phyloP scores from a whole-genome alignment of 495 filamentous ascomycete genomes.

The Penicillium diatomitis region DNA sequence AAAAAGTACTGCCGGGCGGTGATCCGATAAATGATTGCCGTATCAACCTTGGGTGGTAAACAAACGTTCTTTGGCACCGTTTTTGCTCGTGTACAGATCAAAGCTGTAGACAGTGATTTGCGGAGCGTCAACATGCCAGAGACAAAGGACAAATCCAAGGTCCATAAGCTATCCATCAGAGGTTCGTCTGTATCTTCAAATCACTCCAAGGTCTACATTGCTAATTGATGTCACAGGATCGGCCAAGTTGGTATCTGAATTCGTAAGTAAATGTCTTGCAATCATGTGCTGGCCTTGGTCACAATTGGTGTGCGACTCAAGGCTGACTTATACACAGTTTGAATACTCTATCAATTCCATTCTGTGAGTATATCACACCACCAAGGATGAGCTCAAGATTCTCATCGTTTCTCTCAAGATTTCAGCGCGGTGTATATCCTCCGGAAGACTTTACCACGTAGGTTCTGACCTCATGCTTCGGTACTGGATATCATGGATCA shows the following conservation, averaged over 20 bases:
- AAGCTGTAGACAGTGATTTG: not conserved
- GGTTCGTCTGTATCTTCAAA: slow-evolving; percentile 35
- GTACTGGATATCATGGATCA: not conserved
- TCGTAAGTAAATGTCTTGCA: slow-evolving; percentile 50
- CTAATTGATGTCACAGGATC: slow-evolving; percentile 45
- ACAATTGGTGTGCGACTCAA: slow-evolving; percentile 8
- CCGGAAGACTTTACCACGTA: slow-evolving; percentile 95
- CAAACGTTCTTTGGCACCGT: slow-evolving; percentile 12
- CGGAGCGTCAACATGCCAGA: slow-evolving; percentile 25
- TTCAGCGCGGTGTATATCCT: slow-evolving; percentile 94
- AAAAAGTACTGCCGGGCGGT: slow-evolving; percentile 24
- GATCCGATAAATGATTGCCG: slow-evolving; percentile 23
- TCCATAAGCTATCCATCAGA: slow-evolving; percentile 89
- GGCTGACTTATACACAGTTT: slow-evolving; percentile 47
- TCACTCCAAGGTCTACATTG: not conserved
- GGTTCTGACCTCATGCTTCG: slow-evolving; percentile 17
- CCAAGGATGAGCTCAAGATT: not conserved
- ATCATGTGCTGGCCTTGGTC: not conserved
- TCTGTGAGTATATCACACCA: slow-evolving; percentile 39
- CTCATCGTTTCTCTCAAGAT: slow-evolving; percentile 39
- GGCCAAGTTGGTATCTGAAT: slow-evolving; percentile 86
- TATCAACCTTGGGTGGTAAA: slow-evolving; percentile 32
- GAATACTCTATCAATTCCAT: slow-evolving; percentile 97
- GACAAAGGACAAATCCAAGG: slow-evolving; percentile 80
- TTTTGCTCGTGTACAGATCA: not conserved